Evolutionary conservation across 805 yeast species (phyloP).

Genomic region (Hanseniaspora hatyaiensis): DNA sequence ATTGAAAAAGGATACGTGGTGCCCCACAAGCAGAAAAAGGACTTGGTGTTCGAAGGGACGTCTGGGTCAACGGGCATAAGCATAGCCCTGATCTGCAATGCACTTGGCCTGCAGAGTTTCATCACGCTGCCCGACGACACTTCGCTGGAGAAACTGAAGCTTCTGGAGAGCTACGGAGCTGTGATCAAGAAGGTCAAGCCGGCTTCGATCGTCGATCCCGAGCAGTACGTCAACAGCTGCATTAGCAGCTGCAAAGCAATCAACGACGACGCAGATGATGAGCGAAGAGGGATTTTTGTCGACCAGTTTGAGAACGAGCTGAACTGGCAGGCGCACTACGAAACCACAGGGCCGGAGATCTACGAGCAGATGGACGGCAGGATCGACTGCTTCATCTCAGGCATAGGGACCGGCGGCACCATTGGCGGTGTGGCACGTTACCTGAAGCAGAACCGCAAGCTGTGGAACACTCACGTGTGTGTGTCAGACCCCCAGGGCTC

Average conservation of each 20-base stretch:
- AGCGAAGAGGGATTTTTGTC: conserved; percentile 62
- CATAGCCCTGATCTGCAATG: conserved; percentile 77
- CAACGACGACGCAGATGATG: conserved; percentile 33
- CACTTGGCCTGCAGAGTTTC: conserved; percentile 79
- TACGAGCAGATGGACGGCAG: conserved; percentile 53
- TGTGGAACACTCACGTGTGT: conserved; percentile 38
- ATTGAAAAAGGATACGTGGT: conserved; percentile 37
- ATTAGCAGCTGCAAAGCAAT: conserved; percentile 46
- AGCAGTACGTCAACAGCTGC: conserved; percentile 86
- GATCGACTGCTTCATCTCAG: conserved; percentile 70
- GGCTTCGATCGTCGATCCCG: conserved; percentile 87
- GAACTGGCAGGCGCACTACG: conserved; percentile 77
- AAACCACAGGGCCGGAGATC: conserved; percentile 89
- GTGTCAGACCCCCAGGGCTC: conserved; percentile 95
- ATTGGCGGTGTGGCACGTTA: conserved; percentile 80
- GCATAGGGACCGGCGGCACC: conserved; percentile 97
- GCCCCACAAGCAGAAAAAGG: conserved; percentile 51
- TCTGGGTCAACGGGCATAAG: conserved; percentile 96
- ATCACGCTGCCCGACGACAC: conserved; percentile 95
- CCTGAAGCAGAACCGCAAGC: conserved; percentile 39
- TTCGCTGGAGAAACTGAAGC: conserved; percentile 63
- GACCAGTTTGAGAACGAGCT: conserved; percentile 90
- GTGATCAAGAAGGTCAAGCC: conserved; percentile 76
- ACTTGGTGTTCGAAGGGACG: conserved; percentile 84
- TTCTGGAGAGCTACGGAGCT: conserved; percentile 70